These are phyloP conservation scores for Funneliformis geosporum DNA, from an alignment of 192 early-diverging fungal species.

Conservation along the genomic window DNA sequence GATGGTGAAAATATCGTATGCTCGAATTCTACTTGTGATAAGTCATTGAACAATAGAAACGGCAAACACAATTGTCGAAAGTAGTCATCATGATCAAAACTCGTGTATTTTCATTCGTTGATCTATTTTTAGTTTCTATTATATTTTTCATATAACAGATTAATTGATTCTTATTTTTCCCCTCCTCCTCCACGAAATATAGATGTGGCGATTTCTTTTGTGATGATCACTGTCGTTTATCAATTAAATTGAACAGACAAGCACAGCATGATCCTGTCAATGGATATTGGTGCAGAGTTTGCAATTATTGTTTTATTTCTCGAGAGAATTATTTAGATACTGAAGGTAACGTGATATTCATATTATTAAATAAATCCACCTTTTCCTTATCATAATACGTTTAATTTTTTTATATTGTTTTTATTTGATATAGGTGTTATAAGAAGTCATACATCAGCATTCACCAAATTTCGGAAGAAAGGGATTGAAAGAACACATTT, in stretches of 20 bases:
- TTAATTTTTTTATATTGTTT: background rate
- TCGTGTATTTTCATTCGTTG: background rate
- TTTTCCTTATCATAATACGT: background rate
- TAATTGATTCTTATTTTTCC: background rate
- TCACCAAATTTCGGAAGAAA: slow-evolving; percentile 51
- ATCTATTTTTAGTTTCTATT: background rate
- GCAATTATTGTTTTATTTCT: slow-evolving; percentile 54
- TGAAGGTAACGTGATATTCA: slow-evolving; percentile 37
- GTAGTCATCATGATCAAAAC: slow-evolving; percentile 38
- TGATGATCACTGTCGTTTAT: slow-evolving; percentile 55
- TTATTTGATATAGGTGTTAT: slow-evolving; percentile 37
- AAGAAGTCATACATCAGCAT: slow-evolving; percentile 53
- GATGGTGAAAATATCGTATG: slow-evolving; percentile 53
- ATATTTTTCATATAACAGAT: background rate
- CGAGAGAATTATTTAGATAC: slow-evolving; percentile 44
- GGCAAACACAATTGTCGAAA: slow-evolving; percentile 60
- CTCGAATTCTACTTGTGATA: slow-evolving; percentile 47
- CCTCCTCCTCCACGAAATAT: slow-evolving; percentile 20
- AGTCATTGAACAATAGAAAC: slow-evolving; percentile 44
- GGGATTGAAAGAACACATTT: slow-evolving; percentile 62
- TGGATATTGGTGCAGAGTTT: slow-evolving; percentile 63
- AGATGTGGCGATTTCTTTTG: slow-evolving; percentile 70
- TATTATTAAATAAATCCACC: no score
- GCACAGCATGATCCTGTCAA: slow-evolving; percentile 59
- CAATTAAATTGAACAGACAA: slow-evolving; percentile 58